Percentiles rank a stretch among this genome's conserved stretches.
Evolutionary conservation across 2,329 filamentous ascomycete genomes (phyloP).

Genomic region (Hymenoscyphus salicellus): DNA sequence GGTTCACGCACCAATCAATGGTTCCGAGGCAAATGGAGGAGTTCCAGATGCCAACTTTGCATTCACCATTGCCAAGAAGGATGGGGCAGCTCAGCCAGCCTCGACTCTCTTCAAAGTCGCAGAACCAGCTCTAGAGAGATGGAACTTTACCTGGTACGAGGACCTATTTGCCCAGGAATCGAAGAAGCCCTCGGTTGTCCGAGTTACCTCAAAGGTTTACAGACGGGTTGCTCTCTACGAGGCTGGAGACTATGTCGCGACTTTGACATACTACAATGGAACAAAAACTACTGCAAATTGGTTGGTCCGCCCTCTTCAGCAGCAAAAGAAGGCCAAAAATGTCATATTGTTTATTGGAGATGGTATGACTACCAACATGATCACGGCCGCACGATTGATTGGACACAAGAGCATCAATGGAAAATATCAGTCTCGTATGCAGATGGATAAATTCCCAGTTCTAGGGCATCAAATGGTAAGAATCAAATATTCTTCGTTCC

Average conservation of each 20-base stretch:
- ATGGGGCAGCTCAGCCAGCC: constrained; percentile 50
- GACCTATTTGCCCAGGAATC: constrained; percentile 76
- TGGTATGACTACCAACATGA: constrained; percentile 73
- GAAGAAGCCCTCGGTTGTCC: constrained; percentile 67
- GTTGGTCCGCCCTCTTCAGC: constrained; percentile 68
- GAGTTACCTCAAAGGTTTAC: constrained; percentile 77
- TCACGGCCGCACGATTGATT: constrained; percentile 75
- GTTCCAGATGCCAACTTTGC: constrained; percentile 72
- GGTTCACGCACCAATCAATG: constrained; percentile 77
- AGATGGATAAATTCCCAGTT: constrained; percentile 81
- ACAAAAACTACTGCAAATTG: constrained; percentile 71
- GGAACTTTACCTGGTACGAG: constrained; percentile 83
- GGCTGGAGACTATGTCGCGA: constrained; percentile 75
- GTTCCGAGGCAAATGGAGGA: constrained; percentile 68
- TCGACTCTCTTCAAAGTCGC: constrained; percentile 65
- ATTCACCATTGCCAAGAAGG: constrained; percentile 68
- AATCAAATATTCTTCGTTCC: not conserved
- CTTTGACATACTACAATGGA: constrained; percentile 70
- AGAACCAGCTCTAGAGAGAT: constrained; percentile 73
- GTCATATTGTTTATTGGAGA: constrained; percentile 77
- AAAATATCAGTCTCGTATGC: constrained; percentile 72
- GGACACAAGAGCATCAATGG: constrained; percentile 82
- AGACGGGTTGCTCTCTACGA: constrained; percentile 72
- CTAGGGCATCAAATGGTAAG: constrained; percentile 74
- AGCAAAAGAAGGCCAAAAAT: constrained; percentile 76